A percentile compares a stretch with the other conserved stretches of the same genome.
phyloP scores from a whole-genome alignment of 495 filamentous ascomycete species.

The Aspergillus taichungensis region DNA sequence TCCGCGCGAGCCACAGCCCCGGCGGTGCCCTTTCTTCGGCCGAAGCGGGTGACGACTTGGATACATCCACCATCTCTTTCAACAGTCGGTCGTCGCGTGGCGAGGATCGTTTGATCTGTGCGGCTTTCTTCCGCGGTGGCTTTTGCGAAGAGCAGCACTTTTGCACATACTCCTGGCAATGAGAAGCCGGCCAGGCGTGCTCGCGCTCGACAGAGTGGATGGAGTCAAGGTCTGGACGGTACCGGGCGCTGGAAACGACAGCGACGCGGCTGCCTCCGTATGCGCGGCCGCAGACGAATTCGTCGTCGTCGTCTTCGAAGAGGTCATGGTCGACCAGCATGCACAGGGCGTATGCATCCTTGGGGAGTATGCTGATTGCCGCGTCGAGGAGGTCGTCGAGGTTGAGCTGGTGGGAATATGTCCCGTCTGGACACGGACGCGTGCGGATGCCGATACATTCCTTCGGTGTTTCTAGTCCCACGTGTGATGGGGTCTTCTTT shows the following conservation, averaged over 20 bases:
- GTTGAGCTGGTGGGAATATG: conserved; percentile 48
- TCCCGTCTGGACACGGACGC: conserved; percentile 38
- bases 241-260: conserved; percentile 52
- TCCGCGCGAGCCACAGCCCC: conserved; percentile 45
- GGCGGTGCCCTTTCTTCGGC: conserved; percentile 1
- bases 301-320: conserved; percentile 58
- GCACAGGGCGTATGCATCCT: conserved; percentile 51
- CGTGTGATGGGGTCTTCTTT: conserved; percentile 9
- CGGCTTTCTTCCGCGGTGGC: background rate
- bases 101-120: background rate
- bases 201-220: conserved; percentile 32
- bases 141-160: conserved; percentile 7
- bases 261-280: conserved; percentile 54
- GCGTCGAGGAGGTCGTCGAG: conserved; percentile 56
- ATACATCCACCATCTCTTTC: too few relatives aligned
- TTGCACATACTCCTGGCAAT: conserved; percentile 46
- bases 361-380: conserved; percentile 44
- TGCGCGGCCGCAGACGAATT: conserved; percentile 58
- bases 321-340: conserved; percentile 54
- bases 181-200: conserved; percentile 57
- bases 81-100: background rate
- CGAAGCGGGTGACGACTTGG: background rate
- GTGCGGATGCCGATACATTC: conserved; percentile 44
- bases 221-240: conserved; percentile 45
- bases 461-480: conserved; percentile 34